These are phyloP conservation scores for Talaromyces sp. DNA, from an alignment of 2,329 filamentous ascomycete species.

Conservation along the genomic window DNA sequence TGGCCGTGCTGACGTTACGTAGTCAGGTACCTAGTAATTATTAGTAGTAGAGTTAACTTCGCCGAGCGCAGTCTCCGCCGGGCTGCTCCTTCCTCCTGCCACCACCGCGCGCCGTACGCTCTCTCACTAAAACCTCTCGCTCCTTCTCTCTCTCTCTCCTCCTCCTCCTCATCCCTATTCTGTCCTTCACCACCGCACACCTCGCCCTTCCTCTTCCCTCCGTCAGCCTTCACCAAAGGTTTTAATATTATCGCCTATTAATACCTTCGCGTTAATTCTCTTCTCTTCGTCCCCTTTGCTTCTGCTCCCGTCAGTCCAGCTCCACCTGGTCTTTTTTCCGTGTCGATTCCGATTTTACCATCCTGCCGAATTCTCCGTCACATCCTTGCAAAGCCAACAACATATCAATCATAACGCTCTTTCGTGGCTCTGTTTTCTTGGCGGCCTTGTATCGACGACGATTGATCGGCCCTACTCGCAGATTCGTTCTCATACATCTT, in stretches of 20 bases:
- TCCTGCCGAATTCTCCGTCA: slow-evolving; percentile 6
- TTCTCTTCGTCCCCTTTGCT: slow-evolving; percentile 4
- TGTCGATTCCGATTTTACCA: not conserved
- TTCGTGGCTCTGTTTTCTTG: slow-evolving; percentile 1
- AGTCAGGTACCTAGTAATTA: not conserved
- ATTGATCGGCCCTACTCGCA: not conserved
- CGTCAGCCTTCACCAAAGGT: slow-evolving; percentile 1
- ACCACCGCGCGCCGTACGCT: not conserved
- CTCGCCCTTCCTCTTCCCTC: slow-evolving; percentile 3
- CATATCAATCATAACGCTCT: slow-evolving; percentile 3
- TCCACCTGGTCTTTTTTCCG: not conserved
- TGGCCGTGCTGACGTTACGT: not conserved
- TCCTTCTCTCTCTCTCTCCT: not conserved
- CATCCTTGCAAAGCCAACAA: not conserved
- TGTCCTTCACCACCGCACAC: slow-evolving; percentile 2
- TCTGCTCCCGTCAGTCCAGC: slow-evolving; percentile 2
- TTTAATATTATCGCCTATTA: slow-evolving; percentile 13
- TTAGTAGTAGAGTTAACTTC: too few species aligned
- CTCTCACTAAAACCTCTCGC: not conserved
- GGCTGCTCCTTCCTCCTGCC: not conserved
- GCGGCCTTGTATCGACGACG: slow-evolving; percentile 9
- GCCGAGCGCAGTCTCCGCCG: not conserved
- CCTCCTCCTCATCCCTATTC: not conserved
- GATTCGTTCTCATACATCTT: not conserved
- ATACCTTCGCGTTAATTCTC: slow-evolving; percentile 6